phyloP scores from a whole-genome alignment of 805 yeast species.

The Yamadazyma phyllophila region DNA sequence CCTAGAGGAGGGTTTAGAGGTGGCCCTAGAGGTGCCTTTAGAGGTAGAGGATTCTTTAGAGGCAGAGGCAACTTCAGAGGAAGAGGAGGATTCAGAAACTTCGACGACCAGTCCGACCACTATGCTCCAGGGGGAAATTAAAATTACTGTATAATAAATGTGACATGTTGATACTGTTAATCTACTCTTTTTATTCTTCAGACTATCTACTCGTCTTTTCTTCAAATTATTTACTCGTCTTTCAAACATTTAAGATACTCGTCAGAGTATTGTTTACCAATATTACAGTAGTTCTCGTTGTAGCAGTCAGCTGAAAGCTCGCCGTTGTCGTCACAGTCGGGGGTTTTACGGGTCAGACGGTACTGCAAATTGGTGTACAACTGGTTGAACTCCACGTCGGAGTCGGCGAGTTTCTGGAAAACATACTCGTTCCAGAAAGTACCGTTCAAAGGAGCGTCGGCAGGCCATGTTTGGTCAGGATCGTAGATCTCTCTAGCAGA shows the following conservation, averaged over 20 bases:
- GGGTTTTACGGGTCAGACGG: constrained; percentile 55
- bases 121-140: constrained; percentile 2
- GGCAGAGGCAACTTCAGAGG: constrained; percentile 10
- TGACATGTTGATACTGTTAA: too few species aligned
- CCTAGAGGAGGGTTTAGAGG: constrained; percentile 45
- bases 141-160: not conserved
- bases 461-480: constrained; percentile 56
- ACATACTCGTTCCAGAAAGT: constrained; percentile 56
- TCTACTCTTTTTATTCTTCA: too few species aligned
- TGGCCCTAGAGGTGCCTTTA: constrained; percentile 14
- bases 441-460: constrained; percentile 57
- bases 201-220: too few species aligned
- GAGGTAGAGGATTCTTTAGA: constrained; percentile 13
- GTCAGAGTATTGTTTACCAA: constrained; percentile 9
- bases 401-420: constrained; percentile 12
- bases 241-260: constrained; percentile 8
- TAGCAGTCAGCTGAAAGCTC: constrained; percentile 20
- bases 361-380: constrained; percentile 47
- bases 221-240: too few species aligned
- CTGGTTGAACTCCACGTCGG: constrained; percentile 46
- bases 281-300: constrained; percentile 22
- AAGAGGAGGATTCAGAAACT: constrained; percentile 6
- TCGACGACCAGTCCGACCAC: not conserved
- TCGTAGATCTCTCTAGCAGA: constrained; percentile 61
- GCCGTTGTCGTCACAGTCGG: constrained; percentile 41